Evolutionary conservation across 192 early-diverging fungal genomes (phyloP), one percentile per base, ranked within the genome.

Genomic region (Fimicolochytrium jonesii): DNA sequence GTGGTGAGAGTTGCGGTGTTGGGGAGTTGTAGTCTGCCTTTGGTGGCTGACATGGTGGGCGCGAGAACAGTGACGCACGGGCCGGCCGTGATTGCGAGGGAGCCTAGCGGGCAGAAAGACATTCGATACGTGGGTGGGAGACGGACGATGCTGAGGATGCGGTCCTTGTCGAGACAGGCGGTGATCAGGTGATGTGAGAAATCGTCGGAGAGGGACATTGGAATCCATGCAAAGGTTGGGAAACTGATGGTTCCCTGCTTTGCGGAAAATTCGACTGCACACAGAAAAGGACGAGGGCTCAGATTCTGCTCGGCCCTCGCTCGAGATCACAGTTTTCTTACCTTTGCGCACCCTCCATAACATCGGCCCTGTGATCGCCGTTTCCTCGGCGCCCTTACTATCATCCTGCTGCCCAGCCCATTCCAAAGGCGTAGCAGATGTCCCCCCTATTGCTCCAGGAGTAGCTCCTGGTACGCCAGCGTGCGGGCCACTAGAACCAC

Each of bases 271-370:
- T n/a, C n/a, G n/a, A n/a, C n/a, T n/a, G n/a, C n/a, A n/a, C n/a
- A n/a, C n/a, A n/a, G n/a, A n/a, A n/a, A n/a, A n/a, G n/a, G n/a
- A n/a, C n/a, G n/a, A n/a, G n/a, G n/a, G n/a, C n/a, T n/a, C n/a
- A n/a, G n/a, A n/a, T n/a, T n/a, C n/a, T n/a, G n/a, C n/a, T 50
- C 15, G 9, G 31, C 9, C 9, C 48, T 50, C 18, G 25, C 10
- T 50, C 15, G 10, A 29, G 15, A 7, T 18, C 9, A 50, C 17
- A 7, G 9, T n/a, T n/a, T n/a, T n/a, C 55, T 53, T 36, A 69
- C 64, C 65, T 43, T 58, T 41, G 17, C 65, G 52, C 23, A 50
- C 26, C 57, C 59, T 60, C 61, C 70, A 67, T 46, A 55, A 22
- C 22, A 63, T 39, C 17, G 65, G 62, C n/a, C n/a, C n/a, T n/a